phyloP scores from a whole-genome alignment of 2,329 filamentous ascomycete species.

The Aspergillus sp. region DNA sequence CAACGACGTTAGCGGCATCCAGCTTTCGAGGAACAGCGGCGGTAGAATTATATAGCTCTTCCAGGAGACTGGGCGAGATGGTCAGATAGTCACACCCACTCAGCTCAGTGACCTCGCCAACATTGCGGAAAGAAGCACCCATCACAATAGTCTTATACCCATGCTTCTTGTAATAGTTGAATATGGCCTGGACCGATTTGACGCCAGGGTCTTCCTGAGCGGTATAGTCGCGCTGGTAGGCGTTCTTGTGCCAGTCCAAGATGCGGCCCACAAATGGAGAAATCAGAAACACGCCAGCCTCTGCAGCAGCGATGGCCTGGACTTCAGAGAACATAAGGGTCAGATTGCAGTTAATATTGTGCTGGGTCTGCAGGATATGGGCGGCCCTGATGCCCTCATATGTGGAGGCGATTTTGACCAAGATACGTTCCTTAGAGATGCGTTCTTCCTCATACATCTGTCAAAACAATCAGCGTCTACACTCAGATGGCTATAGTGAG shows the following conservation, averaged over 20 bases:
- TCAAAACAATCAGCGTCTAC: conserved; percentile 16
- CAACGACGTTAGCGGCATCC: conserved; percentile 60
- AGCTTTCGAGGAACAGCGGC: conserved; percentile 89
- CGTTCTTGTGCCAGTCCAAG: conserved; percentile 98
- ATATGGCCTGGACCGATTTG: conserved; percentile 87
- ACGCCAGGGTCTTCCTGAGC: conserved; percentile 93
- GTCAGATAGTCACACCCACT: conserved; percentile 98
- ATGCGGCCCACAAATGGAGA: conserved; percentile 99
- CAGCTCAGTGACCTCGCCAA: conserved; percentile 95
- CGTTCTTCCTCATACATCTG: conserved; percentile 93
- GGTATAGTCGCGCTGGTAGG: conserved; percentile 87
- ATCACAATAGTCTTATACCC: conserved; percentile 99
- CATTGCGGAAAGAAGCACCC: conserved; percentile 97
- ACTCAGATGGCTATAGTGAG: no score
- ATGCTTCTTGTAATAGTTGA: conserved; percentile 99
- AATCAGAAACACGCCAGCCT: conserved; percentile 95
- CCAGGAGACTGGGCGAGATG: conserved; percentile 93
- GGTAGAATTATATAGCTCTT: conserved; percentile 83
- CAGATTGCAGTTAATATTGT: conserved; percentile 97
- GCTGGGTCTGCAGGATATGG: conserved; percentile 90
- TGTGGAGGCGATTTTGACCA: conserved; percentile 99
- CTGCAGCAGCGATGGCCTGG: conserved; percentile 92
- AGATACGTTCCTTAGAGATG: conserved; percentile 85
- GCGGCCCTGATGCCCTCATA: conserved; percentile 99
- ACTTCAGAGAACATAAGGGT: conserved; percentile 96